Evolutionary conservation across 768 basidiomycete genomes (phyloP).

Genomic region (Boletus tomentosulus): DNA sequence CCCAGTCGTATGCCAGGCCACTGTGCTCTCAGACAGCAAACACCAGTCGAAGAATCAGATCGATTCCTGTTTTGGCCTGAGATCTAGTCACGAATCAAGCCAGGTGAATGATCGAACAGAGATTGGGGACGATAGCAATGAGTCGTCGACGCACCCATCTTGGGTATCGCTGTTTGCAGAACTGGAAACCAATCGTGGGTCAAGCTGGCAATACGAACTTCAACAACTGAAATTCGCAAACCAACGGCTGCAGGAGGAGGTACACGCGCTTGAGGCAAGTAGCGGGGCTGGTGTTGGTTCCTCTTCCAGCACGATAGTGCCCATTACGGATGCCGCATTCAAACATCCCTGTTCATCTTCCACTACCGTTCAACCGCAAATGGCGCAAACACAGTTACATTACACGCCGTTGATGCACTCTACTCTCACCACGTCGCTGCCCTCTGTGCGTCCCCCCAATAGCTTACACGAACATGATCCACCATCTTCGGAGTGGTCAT

Average conservation of each 20-base stretch:
- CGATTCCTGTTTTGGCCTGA: not conserved
- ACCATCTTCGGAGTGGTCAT: slow-evolving; percentile 25
- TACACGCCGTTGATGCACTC: slow-evolving; percentile 8
- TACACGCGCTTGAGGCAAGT: slow-evolving; percentile 36
- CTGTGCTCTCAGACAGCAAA: slow-evolving; percentile 11
- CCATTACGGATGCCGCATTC: not conserved
- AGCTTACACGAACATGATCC: slow-evolving; percentile 18
- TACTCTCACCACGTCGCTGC: not conserved
- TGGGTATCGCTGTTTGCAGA: slow-evolving; percentile 63
- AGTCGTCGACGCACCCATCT: slow-evolving; percentile 10
- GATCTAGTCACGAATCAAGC: not conserved
- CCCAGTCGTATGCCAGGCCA: slow-evolving; percentile 30
- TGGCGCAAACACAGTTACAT: slow-evolving; percentile 6
- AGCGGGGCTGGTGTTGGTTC: not conserved
- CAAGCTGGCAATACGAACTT: slow-evolving; percentile 92
- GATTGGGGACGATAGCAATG: not conserved
- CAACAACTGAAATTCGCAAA: slow-evolving; percentile 78
- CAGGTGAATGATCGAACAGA: not conserved
- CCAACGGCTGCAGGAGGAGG: slow-evolving; percentile 57
- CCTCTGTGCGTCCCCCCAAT: slow-evolving; percentile 2
- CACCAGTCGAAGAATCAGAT: not conserved
- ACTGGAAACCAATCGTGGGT: slow-evolving; percentile 59
- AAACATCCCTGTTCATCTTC: not conserved
- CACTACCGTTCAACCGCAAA: not conserved
- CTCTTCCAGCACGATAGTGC: not conserved